Percentiles rank a stretch among this genome's conserved stretches.
Conservation (phyloP, 352 stramenopile species). For the Pythium sp. region DNA sequence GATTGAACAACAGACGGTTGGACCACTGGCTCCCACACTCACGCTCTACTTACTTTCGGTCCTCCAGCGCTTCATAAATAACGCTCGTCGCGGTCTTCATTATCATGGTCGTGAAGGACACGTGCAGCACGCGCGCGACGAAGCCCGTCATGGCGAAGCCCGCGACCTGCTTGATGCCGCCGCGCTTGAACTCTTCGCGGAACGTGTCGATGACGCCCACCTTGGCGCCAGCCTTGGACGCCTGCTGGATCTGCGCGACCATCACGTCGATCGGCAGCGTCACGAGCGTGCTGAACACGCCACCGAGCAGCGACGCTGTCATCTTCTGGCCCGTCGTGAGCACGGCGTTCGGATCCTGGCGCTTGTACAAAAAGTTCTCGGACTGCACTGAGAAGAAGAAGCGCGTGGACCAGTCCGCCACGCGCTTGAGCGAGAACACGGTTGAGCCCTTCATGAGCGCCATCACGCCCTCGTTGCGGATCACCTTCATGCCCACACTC, state of each 20-base stretch:
- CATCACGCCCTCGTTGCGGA: conserved; percentile 80
- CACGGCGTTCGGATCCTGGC: conserved; percentile 49
- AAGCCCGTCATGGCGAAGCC: conserved; percentile 85
- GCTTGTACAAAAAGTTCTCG: conserved; percentile 79
- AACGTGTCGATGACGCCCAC: conserved; percentile 78
- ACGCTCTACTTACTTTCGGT: conserved; percentile 15
- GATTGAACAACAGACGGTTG: too few relatives aligned
- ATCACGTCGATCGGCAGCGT: conserved; percentile 93
- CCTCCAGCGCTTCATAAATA: conserved; percentile 80
- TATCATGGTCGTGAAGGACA: conserved; percentile 90
- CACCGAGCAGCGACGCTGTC: too few relatives aligned
- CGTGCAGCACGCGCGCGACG: conserved; percentile 61
- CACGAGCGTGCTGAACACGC: conserved; percentile 52
- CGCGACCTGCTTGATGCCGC: conserved; percentile 75
- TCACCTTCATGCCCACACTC: conserved; percentile 87
- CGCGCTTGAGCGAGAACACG: conserved; percentile 91
- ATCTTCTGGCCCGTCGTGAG: conserved; percentile 28
- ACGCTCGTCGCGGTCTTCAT: conserved; percentile 87
- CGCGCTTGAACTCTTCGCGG: conserved; percentile 65
- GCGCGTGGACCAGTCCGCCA: conserved; percentile 91
- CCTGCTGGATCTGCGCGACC: conserved; percentile 92
- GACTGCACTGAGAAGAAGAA: conserved; percentile 91
- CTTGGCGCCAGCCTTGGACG: conserved; percentile 82
- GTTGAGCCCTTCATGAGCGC: conserved; percentile 91
- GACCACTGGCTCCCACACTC: too few relatives aligned